A percentile compares a stretch with the other conserved stretches of the same genome.
These are phyloP conservation scores for Emericellopsis terricola DNA, from an alignment of 495 filamentous ascomycete genomes.

Conservation along the genomic window DNA sequence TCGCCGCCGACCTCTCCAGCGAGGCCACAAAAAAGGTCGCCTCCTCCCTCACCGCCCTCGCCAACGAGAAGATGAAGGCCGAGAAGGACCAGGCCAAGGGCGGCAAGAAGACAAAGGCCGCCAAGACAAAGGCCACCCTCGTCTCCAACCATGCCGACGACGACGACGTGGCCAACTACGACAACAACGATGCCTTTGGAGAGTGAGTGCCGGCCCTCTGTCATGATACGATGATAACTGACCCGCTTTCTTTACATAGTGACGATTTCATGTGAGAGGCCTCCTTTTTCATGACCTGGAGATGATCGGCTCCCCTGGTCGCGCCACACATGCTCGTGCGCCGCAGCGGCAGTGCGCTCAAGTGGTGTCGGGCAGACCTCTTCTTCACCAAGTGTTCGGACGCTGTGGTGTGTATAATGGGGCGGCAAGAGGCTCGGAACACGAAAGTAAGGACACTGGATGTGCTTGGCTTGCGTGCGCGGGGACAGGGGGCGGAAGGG, in stretches of 20 bases:
- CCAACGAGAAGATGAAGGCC: slow-evolving; percentile 98
- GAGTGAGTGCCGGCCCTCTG: slow-evolving; percentile 37
- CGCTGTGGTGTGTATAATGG: no score
- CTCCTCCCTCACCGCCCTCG: slow-evolving; percentile 60
- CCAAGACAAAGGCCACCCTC: slow-evolving; percentile 80
- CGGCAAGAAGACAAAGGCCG: slow-evolving; percentile 88
- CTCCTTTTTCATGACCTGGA: no score
- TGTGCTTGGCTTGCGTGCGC: no score
- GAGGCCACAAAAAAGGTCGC: slow-evolving; percentile 92
- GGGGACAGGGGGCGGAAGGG: no score
- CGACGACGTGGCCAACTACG: slow-evolving; percentile 58
- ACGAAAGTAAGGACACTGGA: no score
- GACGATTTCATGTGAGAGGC: slow-evolving; percentile 38
- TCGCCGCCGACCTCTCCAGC: slow-evolving; percentile 74
- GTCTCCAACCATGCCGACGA: slow-evolving; percentile 48
- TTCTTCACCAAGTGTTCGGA: no score
- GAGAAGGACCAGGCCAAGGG: slow-evolving; percentile 91
- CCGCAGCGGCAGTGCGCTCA: no score
- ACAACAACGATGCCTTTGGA: slow-evolving; percentile 54
- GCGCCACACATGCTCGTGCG: no score
- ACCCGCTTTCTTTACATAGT: slow-evolving; percentile 8
- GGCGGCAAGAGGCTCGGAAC: no score
- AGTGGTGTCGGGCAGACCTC: no score
- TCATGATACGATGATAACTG: background rate
- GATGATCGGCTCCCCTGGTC: no score